Evolutionary conservation across 2,329 filamentous ascomycete species (phyloP).

Genomic region (Botrytis sinoallii): DNA sequence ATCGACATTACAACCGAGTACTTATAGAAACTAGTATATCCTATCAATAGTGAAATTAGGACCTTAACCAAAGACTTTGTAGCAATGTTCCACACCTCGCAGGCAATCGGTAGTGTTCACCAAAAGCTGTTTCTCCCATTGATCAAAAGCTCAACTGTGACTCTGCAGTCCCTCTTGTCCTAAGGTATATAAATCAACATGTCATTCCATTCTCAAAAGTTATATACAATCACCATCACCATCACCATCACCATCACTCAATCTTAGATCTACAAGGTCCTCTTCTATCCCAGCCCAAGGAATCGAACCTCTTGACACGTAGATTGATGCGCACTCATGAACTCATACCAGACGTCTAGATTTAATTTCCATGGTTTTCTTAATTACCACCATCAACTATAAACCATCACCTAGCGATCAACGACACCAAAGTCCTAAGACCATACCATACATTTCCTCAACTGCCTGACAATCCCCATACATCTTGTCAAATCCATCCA

Average conservation of each 20-base stretch:
- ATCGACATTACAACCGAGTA: rapidly evolving
- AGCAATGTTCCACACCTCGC: neutral
- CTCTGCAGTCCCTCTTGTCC: neutral
- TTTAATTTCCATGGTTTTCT: neutral
- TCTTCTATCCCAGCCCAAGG: neutral
- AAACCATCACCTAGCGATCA: neutral
- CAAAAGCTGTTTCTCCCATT: neutral
- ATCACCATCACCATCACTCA: neutral
- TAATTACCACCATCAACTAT: neutral
- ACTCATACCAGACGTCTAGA: neutral
- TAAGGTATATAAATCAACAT: neutral
- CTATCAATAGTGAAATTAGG: neutral
- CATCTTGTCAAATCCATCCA: neutral
- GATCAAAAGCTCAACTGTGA: neutral
- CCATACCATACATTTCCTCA: neutral
- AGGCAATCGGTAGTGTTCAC: neutral
- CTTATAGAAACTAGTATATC: neutral
- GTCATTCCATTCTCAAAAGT: rapidly evolving
- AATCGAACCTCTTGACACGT: neutral
- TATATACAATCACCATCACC: neutral
- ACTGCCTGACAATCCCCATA: neutral
- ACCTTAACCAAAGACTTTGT: neutral
- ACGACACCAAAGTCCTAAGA: neutral
- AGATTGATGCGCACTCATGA: neutral
- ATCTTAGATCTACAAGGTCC: neutral